Evolutionary conservation across 805 yeast genomes (phyloP), one percentile per base, ranked within the genome.

Genomic region (Starmerella sirachaensis): DNA sequence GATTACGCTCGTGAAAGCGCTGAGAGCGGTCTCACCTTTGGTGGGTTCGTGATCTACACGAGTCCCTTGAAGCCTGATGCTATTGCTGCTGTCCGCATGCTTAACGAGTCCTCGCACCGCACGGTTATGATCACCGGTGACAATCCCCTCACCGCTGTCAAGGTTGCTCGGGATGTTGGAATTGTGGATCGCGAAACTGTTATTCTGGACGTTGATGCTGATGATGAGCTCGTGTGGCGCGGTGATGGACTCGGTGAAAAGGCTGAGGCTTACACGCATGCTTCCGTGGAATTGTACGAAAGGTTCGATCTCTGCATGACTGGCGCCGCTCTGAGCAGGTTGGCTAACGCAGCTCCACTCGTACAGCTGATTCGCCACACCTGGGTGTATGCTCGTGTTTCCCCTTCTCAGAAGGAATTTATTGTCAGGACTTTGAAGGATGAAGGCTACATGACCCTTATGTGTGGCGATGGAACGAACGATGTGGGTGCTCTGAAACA

Each of bases 391-490:
- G 96, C 98, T 31, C 79, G 98, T 64, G 97, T 91, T 22, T 88
- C 97, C 6, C 98, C 98, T 28, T 55, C 79, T 18, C 98, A 91
- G 64, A 91, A 91, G 63, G 98, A 91, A 62, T 84, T 79, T 49
- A 76, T 91, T 51, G 68, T 91, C 53, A 78, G 76, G 45, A 72
- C 85, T 26, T 72, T 83, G 58, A 91, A 88, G 60, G 77, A 74
- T 45, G 70, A 83, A 58, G 95, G 95, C 18, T 91, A 88, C 62
- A 79, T 74, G 55, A 91, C 97, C 18, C 70, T 91, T 52, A 91
- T 91, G 98, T 91, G 98, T 63, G 98, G 98, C 68, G 98, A 91
- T 63, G 98, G 98, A 63, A 91, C 98, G n/a, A 91, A 91, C 57
- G 98, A 91, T 67, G 98, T 91, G 35, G 98, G 98, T 61, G 98